Evolutionary conservation across 805 yeast species (phyloP).

Genomic region (Nadsonia fulvescens): DNA sequence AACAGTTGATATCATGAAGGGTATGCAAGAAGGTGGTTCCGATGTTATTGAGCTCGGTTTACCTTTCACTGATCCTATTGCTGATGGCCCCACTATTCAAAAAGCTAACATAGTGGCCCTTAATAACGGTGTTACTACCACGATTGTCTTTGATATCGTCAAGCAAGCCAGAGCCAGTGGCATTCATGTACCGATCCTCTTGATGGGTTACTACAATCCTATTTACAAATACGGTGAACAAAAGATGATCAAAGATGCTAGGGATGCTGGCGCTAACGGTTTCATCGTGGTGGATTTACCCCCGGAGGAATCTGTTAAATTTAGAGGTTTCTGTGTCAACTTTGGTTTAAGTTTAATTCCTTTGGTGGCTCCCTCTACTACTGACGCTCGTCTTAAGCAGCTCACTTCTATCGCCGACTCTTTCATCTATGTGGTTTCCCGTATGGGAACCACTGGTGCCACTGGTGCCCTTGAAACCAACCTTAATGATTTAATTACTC

Average conservation of each 20-base stretch:
- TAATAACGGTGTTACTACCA: conserved; percentile 62
- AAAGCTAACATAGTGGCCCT: conserved; percentile 63
- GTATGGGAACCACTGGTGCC: conserved; percentile 98
- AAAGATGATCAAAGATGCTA: conserved; percentile 56
- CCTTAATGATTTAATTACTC: conserved; percentile 47
- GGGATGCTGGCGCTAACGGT: conserved; percentile 84
- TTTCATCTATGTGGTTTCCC: conserved; percentile 86
- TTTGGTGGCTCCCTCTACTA: conserved; percentile 89
- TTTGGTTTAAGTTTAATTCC: conserved; percentile 76
- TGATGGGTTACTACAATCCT: conserved; percentile 98
- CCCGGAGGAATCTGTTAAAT: conserved; percentile 88
- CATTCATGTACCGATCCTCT: conserved; percentile 69
- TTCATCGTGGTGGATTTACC: conserved; percentile 91
- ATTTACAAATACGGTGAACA: conserved; percentile 79
- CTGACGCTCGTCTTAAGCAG: conserved; percentile 67
- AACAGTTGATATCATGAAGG: conserved; percentile 70
- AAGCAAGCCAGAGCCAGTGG: conserved; percentile 63
- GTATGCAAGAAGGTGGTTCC: conserved; percentile 88
- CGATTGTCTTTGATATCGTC: conserved; percentile 52
- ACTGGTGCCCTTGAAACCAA: conserved; percentile 42
- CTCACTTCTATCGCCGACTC: conserved; percentile 83
- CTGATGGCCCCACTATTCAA: conserved; percentile 97
- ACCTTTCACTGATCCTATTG: conserved; percentile 96
- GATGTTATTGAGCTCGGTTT: conserved; percentile 89
- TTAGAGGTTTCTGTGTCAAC: conserved; percentile 52